Conservation (phyloP, 2,329 filamentous ascomycete species). For the Phyllosticta capitalensis region DNA sequence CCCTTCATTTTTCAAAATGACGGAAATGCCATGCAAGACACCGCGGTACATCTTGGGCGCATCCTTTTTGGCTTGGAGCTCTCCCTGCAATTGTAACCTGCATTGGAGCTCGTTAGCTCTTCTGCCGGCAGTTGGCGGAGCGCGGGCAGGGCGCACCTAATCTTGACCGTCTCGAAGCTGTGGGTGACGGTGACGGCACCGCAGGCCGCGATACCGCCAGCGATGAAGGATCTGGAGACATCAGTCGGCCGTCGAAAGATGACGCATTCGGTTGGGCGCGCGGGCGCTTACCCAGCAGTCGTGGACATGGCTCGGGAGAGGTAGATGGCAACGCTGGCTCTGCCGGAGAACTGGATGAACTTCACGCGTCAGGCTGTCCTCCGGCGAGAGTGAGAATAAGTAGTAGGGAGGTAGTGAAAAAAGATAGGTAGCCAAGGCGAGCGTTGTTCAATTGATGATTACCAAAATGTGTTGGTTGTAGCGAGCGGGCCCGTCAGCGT, state of each 20-base stretch:
- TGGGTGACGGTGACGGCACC: slow-evolving; percentile 96
- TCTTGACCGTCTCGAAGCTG: slow-evolving; percentile 98
- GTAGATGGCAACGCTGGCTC: background rate
- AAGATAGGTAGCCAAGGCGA: background rate
- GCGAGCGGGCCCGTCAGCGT: slow-evolving; percentile 2
- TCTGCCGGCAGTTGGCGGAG: background rate
- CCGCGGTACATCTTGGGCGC: slow-evolving; percentile 84
- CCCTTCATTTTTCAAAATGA: slow-evolving; percentile 88
- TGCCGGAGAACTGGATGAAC: slow-evolving; percentile 7
- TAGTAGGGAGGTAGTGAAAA: background rate
- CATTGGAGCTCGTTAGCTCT: slow-evolving; percentile 15
- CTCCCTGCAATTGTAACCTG: slow-evolving; percentile 91
- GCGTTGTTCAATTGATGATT: background rate
- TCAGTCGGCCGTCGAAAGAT: background rate
- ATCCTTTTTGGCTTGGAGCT: slow-evolving; percentile 77
- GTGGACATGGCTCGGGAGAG: slow-evolving; percentile 33
- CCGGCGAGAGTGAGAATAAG: slow-evolving; percentile 2
- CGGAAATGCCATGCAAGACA: slow-evolving; percentile 79
- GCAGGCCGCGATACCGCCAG: slow-evolving; percentile 92
- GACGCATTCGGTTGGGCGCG: background rate
- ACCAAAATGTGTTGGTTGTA: slow-evolving; percentile 1
- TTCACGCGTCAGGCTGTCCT: slow-evolving; percentile 7
- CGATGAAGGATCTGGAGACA: slow-evolving; percentile 68
- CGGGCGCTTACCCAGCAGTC: slow-evolving; percentile 33
- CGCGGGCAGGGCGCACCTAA: slow-evolving; percentile 52